A percentile compares a stretch with the other conserved stretches of the same genome.
Conservation (phyloP, 306 rosid genomes). For the Pachyrhizus erosus region DNA sequence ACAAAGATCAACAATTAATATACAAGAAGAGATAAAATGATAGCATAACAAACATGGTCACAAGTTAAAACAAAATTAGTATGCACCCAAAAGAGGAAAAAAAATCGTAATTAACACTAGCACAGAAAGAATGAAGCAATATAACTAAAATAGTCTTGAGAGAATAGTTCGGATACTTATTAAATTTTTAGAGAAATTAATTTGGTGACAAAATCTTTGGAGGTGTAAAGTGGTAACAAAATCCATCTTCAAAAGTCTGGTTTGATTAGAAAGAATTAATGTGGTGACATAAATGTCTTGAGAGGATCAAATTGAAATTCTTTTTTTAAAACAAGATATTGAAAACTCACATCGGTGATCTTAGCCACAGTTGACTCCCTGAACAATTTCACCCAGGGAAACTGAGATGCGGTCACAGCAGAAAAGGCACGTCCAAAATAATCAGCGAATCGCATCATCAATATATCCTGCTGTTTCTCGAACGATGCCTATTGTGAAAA, state of each 20-base stretch:
- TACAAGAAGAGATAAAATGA: not conserved
- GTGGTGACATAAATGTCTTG: not conserved
- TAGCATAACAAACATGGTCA: constrained; percentile 5
- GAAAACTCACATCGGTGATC: constrained; percentile 83
- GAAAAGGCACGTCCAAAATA: constrained; percentile 86
- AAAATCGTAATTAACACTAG: not conserved
- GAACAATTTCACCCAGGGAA: constrained; percentile 91
- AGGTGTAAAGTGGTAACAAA: no score
- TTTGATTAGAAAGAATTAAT: no score
- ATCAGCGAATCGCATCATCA: constrained; percentile 90
- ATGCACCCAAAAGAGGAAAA: not conserved
- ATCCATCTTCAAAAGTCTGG: no score
- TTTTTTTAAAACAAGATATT: not conserved
- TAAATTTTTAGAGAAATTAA: no score
- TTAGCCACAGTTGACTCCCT: constrained; percentile 81
- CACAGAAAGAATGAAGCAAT: not conserved
- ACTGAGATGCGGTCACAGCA: constrained; percentile 78
- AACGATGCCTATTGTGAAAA: constrained; percentile 59
- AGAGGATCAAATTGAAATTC: not conserved
- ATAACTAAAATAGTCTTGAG: constrained; percentile 1
- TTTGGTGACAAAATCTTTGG: no score
- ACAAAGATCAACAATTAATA: constrained; percentile 11
- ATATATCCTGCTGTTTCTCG: constrained; percentile 69
- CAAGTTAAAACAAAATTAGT: not conserved
- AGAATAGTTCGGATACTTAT: no score